Base-by-base conservation (phyloP, 1,284 basidiomycete species). In the Trametes polyzona region DNA sequence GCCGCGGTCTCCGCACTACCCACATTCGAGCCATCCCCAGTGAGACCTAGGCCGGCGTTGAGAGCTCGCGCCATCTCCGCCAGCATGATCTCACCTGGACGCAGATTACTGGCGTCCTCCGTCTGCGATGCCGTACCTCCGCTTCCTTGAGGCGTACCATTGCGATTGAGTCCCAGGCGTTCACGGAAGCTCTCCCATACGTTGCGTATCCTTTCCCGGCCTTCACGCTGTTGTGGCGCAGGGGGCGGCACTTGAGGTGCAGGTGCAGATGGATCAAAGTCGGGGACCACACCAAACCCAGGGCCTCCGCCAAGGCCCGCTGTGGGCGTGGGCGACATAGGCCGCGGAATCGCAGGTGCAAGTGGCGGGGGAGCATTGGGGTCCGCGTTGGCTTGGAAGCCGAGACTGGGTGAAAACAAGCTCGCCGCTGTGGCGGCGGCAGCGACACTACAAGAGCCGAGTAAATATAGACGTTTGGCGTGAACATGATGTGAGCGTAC, bases 361-460 rank as follows among this genome's bases (percentile, higher is more conserved):
- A 33, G 43, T 50, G 19, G 40, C 36, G 63, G 2, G 60, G 61
- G 27, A 44, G 59, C 19, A 64, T 63, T 54, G 52, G 52, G 52
- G 41, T 59, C 57, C 3, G 41, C 7, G 29, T 57, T 55, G n/a
- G 58, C 44, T 33, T 65, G 64, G 42, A 64, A 68, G 11, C 69
- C 69, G 32, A 83, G 74, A 23, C 77, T 79, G 5, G 83, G 82
- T 14, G 82, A 79, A 57, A 87, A 79, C 42, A 87, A 78, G 8
- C 89, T 90, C 7, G 88, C 88, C 2, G 88, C 89, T 0, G 89
- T 90, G 21, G 89, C 89, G n/a, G 88, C 87, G 21, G 88, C 88
- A 8, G 88, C 89, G 40, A 91, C 88, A 63, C 89, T 91, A 44
- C 26, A 32, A 24, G 51, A 16, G 8, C 17, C 14, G 2, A 41